phyloP scores from a whole-genome alignment of 129 eudicot genomes.

The Sambucus nigra region DNA sequence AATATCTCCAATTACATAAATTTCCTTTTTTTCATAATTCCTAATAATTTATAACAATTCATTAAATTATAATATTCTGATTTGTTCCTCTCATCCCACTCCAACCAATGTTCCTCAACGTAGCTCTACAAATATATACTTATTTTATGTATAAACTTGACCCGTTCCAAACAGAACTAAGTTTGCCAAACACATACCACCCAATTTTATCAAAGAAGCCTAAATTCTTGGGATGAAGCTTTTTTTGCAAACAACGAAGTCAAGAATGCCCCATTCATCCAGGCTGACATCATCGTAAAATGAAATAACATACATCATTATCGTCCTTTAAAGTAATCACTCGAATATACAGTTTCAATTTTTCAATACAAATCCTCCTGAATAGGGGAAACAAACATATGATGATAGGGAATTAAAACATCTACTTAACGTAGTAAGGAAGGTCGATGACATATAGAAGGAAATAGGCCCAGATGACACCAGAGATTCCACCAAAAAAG shows the following conservation, averaged over 20 bases:
- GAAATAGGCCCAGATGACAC: conserved; percentile 92
- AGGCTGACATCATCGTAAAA: not conserved
- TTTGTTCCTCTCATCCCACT: too few species aligned
- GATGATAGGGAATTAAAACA: not conserved
- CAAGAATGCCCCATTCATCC: not conserved
- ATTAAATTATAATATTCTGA: too few species aligned
- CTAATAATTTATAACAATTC: too few species aligned
- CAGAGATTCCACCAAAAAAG: conserved; percentile 97
- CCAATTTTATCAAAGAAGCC: not conserved
- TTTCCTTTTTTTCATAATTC: too few species aligned
- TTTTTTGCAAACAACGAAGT: not conserved
- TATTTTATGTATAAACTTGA: too few species aligned
- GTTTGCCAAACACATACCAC: too few species aligned
- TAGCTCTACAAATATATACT: too few species aligned
- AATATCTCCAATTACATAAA: too few species aligned
- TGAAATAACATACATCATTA: conserved; percentile 12
- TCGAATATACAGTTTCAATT: conserved; percentile 21
- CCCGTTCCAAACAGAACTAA: too few species aligned
- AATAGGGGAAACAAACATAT: not conserved
- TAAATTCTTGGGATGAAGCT: not conserved
- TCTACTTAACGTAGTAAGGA: conserved; percentile 88
- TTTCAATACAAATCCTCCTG: not conserved
- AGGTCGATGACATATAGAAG: conserved; percentile 84
- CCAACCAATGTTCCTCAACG: too few species aligned
- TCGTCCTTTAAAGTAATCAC: not conserved